These are phyloP conservation scores for Pseudonitzschia multistriata DNA, from an alignment of 108 stramenopile genomes.

Conservation along the genomic window DNA sequence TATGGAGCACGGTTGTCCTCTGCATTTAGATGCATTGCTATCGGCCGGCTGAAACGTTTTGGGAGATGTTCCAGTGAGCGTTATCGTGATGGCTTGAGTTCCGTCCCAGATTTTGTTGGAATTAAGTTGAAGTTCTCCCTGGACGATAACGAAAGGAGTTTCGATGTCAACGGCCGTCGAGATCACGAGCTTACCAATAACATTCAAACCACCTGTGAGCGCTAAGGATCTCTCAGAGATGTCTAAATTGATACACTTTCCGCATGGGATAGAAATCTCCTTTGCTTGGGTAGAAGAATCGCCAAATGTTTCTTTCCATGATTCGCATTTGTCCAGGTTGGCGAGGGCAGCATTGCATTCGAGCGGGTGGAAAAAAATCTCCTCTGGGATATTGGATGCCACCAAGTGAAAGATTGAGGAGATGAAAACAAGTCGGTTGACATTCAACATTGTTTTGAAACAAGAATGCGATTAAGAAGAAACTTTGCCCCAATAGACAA, in stretches of 20 bases:
- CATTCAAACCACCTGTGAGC: neutral
- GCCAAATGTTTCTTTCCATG: constrained; percentile 7
- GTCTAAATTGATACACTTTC: constrained; percentile 10
- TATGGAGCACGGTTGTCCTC: neutral
- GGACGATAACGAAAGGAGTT: constrained; percentile 14
- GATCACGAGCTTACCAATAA: constrained; percentile 18
- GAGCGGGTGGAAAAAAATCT: neutral
- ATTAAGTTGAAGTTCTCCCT: constrained; percentile 16
- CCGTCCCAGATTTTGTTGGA: constrained; percentile 37
- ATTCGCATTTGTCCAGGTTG: neutral
- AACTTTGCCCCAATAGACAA: no score
- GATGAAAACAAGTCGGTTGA: no score
- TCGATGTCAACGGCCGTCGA: neutral
- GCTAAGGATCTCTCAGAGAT: neutral
- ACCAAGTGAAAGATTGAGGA: no score
- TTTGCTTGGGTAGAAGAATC: neutral
- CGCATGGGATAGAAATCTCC: constrained; percentile 3
- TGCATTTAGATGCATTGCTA: neutral
- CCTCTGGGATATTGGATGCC: no score
- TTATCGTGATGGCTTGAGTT: constrained; percentile 42
- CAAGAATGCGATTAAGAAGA: no score
- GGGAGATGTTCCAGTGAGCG: constrained; percentile 7
- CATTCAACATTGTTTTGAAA: no score
- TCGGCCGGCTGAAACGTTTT: constrained; percentile 1
- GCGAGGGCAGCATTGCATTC: neutral